Evolutionary conservation across 805 yeast species (phyloP).

Genomic region (Saccharomycopsis sp.): DNA sequence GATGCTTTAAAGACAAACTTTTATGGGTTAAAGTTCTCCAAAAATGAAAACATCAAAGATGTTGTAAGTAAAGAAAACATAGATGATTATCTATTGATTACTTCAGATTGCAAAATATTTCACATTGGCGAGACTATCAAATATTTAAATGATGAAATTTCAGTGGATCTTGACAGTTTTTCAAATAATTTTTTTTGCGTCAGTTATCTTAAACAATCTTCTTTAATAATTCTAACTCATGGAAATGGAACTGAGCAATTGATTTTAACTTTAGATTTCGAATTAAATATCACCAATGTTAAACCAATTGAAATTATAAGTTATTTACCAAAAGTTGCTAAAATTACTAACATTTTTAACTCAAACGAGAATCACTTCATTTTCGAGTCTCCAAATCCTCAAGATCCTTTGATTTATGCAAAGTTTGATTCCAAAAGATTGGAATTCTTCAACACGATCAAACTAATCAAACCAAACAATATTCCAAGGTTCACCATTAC

Average conservation of each 20-base stretch:
- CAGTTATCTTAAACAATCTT: no score
- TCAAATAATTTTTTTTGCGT: no score
- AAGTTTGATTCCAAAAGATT: constrained; percentile 21
- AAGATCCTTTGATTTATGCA: constrained; percentile 36
- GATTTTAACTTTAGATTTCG: no score
- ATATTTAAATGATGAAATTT: not conserved
- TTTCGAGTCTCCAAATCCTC: constrained; percentile 60
- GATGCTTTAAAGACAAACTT: not conserved
- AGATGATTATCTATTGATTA: constrained; percentile 37
- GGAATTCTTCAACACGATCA: not conserved
- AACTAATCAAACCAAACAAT: constrained; percentile 23
- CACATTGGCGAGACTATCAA: not conserved
- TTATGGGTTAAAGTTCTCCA: constrained; percentile 20
- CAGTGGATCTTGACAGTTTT: no score
- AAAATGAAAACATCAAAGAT: constrained; percentile 53
- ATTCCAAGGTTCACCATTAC: constrained; percentile 44
- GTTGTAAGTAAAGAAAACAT: constrained; percentile 34
- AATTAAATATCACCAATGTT: no score
- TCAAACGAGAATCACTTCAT: constrained; percentile 23
- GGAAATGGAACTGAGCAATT: no score
- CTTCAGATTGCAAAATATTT: constrained; percentile 50
- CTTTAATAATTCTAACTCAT: no score
- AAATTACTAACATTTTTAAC: no score
- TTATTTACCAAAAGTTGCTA: no score
- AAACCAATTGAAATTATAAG: no score